A percentile compares a stretch with the other conserved stretches of the same genome.
These are phyloP conservation scores for Fragilaria radians DNA, from an alignment of 108 stramenopile genomes.

Conservation along the genomic window DNA sequence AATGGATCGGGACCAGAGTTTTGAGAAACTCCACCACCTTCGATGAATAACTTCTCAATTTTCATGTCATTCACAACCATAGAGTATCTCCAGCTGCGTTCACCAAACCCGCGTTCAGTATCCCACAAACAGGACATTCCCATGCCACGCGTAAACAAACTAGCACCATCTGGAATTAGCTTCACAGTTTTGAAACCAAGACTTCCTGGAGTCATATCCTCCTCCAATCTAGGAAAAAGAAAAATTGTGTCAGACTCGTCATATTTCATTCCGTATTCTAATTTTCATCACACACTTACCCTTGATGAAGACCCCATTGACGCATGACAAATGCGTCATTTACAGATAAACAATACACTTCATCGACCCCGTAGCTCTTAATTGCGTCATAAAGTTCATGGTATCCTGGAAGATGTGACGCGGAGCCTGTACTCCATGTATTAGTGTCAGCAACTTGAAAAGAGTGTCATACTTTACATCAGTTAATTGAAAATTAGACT, in stretches of 20 bases:
- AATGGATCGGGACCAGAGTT: constrained; percentile 44
- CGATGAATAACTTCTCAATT: constrained; percentile 42
- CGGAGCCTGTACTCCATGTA: not conserved
- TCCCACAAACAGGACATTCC: constrained; percentile 43
- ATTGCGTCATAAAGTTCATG: constrained; percentile 38
- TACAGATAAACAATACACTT: constrained; percentile 48
- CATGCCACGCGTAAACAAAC: constrained; percentile 45
- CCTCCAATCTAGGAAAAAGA: constrained; percentile 14
- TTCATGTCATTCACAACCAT: constrained; percentile 43
- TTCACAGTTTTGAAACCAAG: constrained; percentile 41
- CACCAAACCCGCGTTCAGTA: constrained; percentile 37
- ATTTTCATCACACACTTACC: constrained; percentile 2
- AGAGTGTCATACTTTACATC: not conserved
- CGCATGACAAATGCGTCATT: constrained; percentile 67
- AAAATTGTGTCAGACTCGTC: constrained; percentile 3
- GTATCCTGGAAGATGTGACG: constrained; percentile 50
- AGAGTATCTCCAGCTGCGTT: constrained; percentile 43
- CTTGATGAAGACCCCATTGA: constrained; percentile 32
- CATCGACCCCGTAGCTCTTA: constrained; percentile 29
- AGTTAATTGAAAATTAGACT: too few species aligned
- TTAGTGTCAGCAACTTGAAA: not conserved
- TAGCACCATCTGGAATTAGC: constrained; percentile 47
- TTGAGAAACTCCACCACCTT: constrained; percentile 11
- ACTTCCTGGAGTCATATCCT: constrained; percentile 36
- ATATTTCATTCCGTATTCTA: not conserved